A percentile compares a stretch with the other conserved stretches of the same genome.
Evolutionary conservation across 768 basidiomycete species (phyloP).

Genomic region (Lepiota subincarnata): DNA sequence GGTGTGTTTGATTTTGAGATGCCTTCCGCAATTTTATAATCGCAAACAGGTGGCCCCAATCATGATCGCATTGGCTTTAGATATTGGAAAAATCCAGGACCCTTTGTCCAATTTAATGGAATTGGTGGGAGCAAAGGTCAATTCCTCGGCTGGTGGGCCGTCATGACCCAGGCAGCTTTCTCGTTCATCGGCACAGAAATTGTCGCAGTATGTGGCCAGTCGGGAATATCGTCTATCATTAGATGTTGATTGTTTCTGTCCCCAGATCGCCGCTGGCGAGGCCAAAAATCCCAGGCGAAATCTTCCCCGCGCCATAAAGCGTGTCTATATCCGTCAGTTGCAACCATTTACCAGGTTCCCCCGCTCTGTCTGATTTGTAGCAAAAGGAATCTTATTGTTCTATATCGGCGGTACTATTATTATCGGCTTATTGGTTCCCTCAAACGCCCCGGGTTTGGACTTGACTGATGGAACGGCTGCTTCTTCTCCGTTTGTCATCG

Average conservation of each 20-base stretch:
- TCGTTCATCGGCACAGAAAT: conserved; percentile 93
- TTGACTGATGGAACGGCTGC: conserved; percentile 58
- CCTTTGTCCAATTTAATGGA: conserved; percentile 68
- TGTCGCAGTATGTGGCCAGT: conserved; percentile 59
- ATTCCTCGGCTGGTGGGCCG: conserved; percentile 60
- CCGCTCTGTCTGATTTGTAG: not conserved
- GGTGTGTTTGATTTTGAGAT: conserved; percentile 8
- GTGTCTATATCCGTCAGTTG: conserved; percentile 62
- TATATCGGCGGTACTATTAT: conserved; percentile 65
- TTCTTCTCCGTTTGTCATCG: conserved; percentile 89
- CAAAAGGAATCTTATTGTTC: conserved; percentile 79
- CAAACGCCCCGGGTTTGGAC: conserved; percentile 51
- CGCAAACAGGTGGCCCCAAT: conserved; percentile 61
- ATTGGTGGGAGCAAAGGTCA: conserved; percentile 68
- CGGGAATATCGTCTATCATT: not conserved
- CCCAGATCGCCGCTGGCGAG: conserved; percentile 82
- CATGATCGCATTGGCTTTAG: conserved; percentile 71
- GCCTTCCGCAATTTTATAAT: not conserved
- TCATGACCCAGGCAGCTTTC: conserved; percentile 84
- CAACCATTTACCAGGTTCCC: not conserved
- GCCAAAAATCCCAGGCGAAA: conserved; percentile 80
- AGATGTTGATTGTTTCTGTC: conserved; percentile 8
- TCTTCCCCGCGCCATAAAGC: conserved; percentile 59
- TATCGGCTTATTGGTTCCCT: conserved; percentile 83
- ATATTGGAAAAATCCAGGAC: conserved; percentile 87